Evolutionary conservation across 225 moss, liverwort and hornwort genomes (phyloP).

Genomic region (Climacium dendroides): DNA sequence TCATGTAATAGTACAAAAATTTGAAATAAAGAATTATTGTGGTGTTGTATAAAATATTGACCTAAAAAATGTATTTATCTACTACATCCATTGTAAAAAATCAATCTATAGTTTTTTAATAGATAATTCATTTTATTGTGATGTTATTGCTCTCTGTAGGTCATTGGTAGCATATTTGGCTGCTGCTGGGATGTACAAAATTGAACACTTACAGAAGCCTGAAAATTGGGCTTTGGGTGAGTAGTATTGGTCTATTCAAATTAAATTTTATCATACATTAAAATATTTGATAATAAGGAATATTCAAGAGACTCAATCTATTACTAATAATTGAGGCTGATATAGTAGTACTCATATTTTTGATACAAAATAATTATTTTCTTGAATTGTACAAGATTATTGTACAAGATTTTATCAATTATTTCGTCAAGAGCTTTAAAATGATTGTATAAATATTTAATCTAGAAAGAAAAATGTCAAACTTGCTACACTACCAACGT

Average conservation of each 20-base stretch:
- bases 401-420: neutral
- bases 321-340: too few relatives aligned
- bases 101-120: neutral
- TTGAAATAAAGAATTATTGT: neutral
- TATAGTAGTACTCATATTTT: neutral
- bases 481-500: neutral
- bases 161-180: neutral
- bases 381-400: too few relatives aligned
- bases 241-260: neutral
- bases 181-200: neutral
- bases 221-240: neutral
- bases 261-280: neutral
- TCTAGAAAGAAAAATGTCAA: neutral
- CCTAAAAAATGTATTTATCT: neutral
- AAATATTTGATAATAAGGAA: neutral
- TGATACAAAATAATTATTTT: neutral
- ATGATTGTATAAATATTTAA: neutral
- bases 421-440: neutral
- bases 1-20: neutral
- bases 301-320: neutral
- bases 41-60: neutral
- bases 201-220: neutral
- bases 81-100: neutral
- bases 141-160: neutral
- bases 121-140: too few relatives aligned